Percentiles rank a stretch among this genome's conserved stretches.
Evolutionary conservation across 768 basidiomycete species (phyloP).

Genomic region (Boletus patriciae): DNA sequence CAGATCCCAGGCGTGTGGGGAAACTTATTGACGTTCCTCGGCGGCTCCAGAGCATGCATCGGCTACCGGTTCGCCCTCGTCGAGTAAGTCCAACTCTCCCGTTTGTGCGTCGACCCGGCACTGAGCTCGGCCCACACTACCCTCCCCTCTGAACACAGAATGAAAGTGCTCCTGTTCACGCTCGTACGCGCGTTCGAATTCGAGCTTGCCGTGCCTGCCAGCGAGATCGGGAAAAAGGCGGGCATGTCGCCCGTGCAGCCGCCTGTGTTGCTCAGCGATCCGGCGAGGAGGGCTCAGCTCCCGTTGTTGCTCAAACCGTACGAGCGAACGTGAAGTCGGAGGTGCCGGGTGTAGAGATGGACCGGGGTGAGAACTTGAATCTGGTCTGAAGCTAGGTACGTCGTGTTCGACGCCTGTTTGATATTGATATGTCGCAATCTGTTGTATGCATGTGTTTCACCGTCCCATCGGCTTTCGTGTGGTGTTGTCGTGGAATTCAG

Average conservation of each 20-base stretch:
- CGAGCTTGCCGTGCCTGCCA: background rate
- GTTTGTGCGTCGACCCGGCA: too few relatives aligned
- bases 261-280: conserved; percentile 8
- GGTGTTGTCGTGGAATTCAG: too few relatives aligned
- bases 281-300: conserved; percentile 1
- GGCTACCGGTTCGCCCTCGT: conserved; percentile 42
- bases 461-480: too few relatives aligned
- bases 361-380: too few relatives aligned
- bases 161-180: conserved; percentile 6
- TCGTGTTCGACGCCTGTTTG: too few relatives aligned
- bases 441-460: too few relatives aligned
- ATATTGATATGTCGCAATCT: too few relatives aligned
- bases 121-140: too few relatives aligned
- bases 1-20: conserved; percentile 61
- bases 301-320: conserved; percentile 12
- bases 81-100: too few relatives aligned
- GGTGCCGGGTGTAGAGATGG: background rate
- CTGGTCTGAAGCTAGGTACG: background rate
- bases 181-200: conserved; percentile 15
- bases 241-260: background rate
- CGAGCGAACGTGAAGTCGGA: background rate
- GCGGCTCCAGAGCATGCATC: conserved; percentile 65
- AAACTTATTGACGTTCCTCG: conserved; percentile 59
- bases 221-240: background rate
- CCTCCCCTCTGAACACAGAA: background rate